Evolutionary conservation across 2,329 filamentous ascomycete species (phyloP), one percentile per base, ranked within the genome.

Genomic region (Xylaria sp.): DNA sequence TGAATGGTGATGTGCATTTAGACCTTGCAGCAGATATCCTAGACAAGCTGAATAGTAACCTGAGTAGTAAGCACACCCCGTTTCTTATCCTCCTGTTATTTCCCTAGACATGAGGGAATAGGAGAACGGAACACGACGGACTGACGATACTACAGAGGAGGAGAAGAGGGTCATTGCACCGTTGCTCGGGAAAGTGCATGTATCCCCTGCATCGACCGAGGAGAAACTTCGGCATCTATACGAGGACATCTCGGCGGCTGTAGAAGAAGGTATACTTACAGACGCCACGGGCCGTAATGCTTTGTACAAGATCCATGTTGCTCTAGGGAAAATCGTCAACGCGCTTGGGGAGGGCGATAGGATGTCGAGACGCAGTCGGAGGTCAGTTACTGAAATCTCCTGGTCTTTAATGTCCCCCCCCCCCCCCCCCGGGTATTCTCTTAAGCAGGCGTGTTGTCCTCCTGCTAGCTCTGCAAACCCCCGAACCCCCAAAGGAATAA

Each of bases 91-190:
- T 33, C 23, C 11, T 33, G 23, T 37, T 38, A 33, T 48, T 17
- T n/a, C 3, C 21, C 1, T 13, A 40, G 37, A 11, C 21, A 4
- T 17, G 3, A 6, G 9, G 11, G 17, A n/a, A 10, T 13, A 25
- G 25, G 11, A n/a, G 38, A 21, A 41, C 5, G 23, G 8, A 17
- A 46, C 13, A 21, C 25, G 15, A 46, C 21, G 29, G 21, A 47
- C 27, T 62, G 37, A 60, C 38, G 19, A n/a, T 21, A 8, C n/a
- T 13, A 73, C 72, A 89, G 90, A 91, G 74, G 93, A 97, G 66
- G 93, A 97, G 76, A 92, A 91, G 78, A 97, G 96, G 74, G 84
- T 89, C 1, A 79, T 95, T 9, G 87, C 91, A 27, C 85, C 88
- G 0, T 85, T 97, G 48, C 83, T 98, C 1, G 87, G 87, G 67